A percentile compares a stretch with the other conserved stretches of the same genome.
phyloP scores from a whole-genome alignment of 2,329 filamentous ascomycete genomes.

The Epichloe amarillans region DNA sequence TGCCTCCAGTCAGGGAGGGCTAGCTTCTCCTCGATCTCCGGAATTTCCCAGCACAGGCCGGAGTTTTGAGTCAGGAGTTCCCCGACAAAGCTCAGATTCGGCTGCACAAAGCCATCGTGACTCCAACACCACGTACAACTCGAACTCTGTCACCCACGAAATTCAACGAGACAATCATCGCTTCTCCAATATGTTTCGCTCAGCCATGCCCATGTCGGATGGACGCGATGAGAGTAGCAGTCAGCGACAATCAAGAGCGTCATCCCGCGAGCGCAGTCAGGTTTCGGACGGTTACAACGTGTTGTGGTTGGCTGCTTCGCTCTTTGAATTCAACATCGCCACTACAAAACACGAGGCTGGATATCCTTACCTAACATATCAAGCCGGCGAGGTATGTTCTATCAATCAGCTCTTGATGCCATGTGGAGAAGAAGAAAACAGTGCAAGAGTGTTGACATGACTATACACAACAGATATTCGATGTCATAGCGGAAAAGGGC shows the following conservation, averaged over 20 bases:
- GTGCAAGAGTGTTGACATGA: neutral
- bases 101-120: slow-evolving; percentile 33
- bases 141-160: slow-evolving; percentile 31
- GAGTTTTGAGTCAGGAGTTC: slow-evolving; percentile 41
- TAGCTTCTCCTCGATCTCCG: slow-evolving; percentile 41
- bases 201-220: slow-evolving; percentile 71
- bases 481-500: slow-evolving; percentile 90
- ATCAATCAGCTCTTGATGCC: neutral
- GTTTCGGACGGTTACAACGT: slow-evolving; percentile 51
- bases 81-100: slow-evolving; percentile 40
- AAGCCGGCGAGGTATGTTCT: slow-evolving; percentile 65
- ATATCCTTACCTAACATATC: slow-evolving; percentile 91
- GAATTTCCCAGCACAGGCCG: slow-evolving; percentile 44
- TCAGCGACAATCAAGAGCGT: slow-evolving; percentile 42
- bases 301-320: slow-evolving; percentile 80
- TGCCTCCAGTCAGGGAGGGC: slow-evolving; percentile 34
- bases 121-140: slow-evolving; percentile 41
- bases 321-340: slow-evolving; percentile 96
- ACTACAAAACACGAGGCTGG: slow-evolving; percentile 84
- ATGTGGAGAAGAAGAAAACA: neutral
- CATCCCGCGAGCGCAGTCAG: slow-evolving; percentile 43
- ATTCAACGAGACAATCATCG: slow-evolving; percentile 41
- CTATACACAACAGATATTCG: slow-evolving; percentile 49
- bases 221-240: slow-evolving; percentile 37
- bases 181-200: slow-evolving; percentile 71